Evolutionary conservation across 768 basidiomycete genomes (phyloP).

Genomic region (Strobilomyces echinocephalus): DNA sequence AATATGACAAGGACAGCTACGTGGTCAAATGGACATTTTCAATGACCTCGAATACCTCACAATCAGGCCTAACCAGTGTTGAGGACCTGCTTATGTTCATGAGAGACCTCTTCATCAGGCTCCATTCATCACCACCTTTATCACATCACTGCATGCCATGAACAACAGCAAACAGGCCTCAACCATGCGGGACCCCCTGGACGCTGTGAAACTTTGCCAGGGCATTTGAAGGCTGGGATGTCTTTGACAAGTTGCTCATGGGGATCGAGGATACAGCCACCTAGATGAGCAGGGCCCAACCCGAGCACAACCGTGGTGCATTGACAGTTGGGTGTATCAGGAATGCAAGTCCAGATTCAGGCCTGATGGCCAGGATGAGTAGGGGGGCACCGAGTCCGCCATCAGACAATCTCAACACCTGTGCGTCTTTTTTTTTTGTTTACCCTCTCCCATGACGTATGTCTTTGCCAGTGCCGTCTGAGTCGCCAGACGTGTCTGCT

Average conservation of each 20-base stretch:
- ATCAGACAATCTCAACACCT: slow-evolving; percentile 54
- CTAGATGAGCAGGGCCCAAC: slow-evolving; percentile 39
- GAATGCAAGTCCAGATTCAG: slow-evolving; percentile 69
- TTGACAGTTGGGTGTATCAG: slow-evolving; percentile 36
- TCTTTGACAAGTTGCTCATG: slow-evolving; percentile 73
- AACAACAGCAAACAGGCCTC: too few relatives aligned
- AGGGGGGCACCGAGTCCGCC: slow-evolving; percentile 43
- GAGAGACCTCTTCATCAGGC: too few relatives aligned
- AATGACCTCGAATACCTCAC: too few relatives aligned
- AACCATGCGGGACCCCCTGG: too few relatives aligned
- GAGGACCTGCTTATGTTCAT: too few relatives aligned
- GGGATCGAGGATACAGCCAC: slow-evolving; percentile 73
- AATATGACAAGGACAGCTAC: too few relatives aligned
- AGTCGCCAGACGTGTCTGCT: slow-evolving; percentile 47
- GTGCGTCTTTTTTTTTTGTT: slow-evolving; percentile 40
- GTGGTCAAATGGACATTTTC: too few relatives aligned
- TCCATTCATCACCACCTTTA: too few relatives aligned
- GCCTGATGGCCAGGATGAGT: slow-evolving; percentile 31
- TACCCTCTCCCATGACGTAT: background rate
- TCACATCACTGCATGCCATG: too few relatives aligned
- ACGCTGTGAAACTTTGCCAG: too few relatives aligned
- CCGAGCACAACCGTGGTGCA: background rate
- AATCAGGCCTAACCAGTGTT: too few relatives aligned
- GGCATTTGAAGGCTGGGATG: slow-evolving; percentile 89
- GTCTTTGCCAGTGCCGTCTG: slow-evolving; percentile 39